Evolutionary conservation across 192 early-diverging fungal genomes (phyloP).

Genomic region (Chytriomyces sp.): DNA sequence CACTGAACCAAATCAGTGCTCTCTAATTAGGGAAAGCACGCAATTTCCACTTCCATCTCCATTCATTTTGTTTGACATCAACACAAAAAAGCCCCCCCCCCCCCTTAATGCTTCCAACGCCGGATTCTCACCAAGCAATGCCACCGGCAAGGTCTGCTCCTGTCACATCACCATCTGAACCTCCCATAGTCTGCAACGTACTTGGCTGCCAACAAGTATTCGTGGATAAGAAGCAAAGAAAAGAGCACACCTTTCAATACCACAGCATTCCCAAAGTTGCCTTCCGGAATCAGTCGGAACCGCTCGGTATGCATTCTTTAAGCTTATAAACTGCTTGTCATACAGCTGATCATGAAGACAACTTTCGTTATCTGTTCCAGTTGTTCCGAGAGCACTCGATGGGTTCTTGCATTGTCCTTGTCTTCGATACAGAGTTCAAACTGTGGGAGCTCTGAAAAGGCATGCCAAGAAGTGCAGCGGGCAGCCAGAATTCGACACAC

Average conservation of each 20-base stretch:
- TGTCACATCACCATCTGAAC: no score
- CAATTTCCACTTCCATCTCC: no score
- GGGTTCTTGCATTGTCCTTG: constrained; percentile 1
- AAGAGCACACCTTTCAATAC: constrained; percentile 8
- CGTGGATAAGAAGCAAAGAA: background rate
- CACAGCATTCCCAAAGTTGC: background rate
- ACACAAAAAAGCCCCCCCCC: no score
- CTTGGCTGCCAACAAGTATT: constrained; percentile 7
- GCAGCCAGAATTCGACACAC: background rate
- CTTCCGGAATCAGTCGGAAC: background rate
- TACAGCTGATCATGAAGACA: background rate
- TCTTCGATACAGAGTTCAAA: background rate
- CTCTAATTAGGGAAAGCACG: no score
- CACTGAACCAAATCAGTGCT: no score
- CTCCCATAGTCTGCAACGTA: background rate
- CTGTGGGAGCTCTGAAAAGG: background rate
- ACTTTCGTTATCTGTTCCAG: background rate
- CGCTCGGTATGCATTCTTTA: background rate
- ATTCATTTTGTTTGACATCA: no score
- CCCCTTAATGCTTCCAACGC: no score
- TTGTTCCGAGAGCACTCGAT: background rate
- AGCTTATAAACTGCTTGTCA: background rate
- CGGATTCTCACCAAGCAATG: no score
- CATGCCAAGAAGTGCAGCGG: background rate
- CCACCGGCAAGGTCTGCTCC: no score